Base-by-base conservation (phyloP, 1,139 yeast species). In the Suhomyces ambrosiae region DNA sequence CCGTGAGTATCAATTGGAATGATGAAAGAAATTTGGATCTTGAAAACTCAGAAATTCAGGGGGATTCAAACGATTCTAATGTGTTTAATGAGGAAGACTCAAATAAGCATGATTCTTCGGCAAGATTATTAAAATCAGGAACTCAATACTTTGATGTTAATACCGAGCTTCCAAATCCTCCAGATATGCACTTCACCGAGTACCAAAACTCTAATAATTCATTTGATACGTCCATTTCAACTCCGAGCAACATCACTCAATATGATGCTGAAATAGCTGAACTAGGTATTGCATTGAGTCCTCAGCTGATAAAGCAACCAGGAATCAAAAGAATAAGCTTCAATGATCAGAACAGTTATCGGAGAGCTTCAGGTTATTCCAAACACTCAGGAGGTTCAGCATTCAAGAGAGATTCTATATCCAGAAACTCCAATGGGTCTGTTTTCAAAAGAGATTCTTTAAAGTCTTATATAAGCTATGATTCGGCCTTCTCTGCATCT, bases 381-480 rank as follows among this genome's bases (percentile, higher is more conserved):
- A 45, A 57, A 35, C 65, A 41, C 16, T 60, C 71, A 3, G 32
- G 33, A 10, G 53, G 54, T 21, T 63, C 73, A 3, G 47, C 51
- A 2, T 52, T 60, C 38, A 60, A 50, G 40, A 49, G 69, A 37
- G 68, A 68, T 29, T 74, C 81, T 2, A 49, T 57, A 16, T 27
- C 30, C 7, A 23, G 40, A 9, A 65, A 41, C 19, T 60, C 71
- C 3, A 47, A 58, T 6, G 54, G 55, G 21, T 63, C 73, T 5
- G 46, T 52, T 1, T 51, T 61, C 39, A 60, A 49, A 40, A 49
- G 69, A 38, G 68, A 68, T 30, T 74, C 81, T 1, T 49, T 56
- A 2, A 72, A 70, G 46, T 77, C 82, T 1, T 78, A 78, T 46
- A 44, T 77, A 29, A 75, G 80, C 42, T 78, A 78, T 45, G 82